Base-by-base conservation (phyloP, 2,329 filamentous ascomycete species). In the Colletotrichum nymphaeae region DNA sequence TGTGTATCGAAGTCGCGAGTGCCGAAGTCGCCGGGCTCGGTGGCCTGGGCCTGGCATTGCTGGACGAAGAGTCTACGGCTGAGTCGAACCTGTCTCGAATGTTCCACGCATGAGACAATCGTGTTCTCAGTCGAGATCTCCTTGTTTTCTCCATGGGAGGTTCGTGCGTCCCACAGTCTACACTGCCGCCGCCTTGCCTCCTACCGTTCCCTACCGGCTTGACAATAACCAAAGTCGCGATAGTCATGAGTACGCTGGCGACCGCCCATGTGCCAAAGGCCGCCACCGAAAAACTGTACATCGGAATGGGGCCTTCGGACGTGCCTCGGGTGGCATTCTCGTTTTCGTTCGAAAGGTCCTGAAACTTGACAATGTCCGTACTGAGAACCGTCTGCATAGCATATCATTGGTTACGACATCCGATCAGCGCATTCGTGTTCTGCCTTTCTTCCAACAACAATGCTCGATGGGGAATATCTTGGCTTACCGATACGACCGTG, bases 301-400 rank as follows among this genome's bases (percentile, higher is more conserved):
- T 32, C 28, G 69, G 69, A 9, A 32, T 49, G 35, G 69, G 30
- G 24, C 26, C 22, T 19, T 57, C 49, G 28, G 57, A 32, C 35
- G 49, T 32, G 14, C 30, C 28, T 14, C 37, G 37, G 35, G 22
- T 16, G 11, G 22, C 32, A 22, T 60, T 53, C 53, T 69, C 69
- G 66, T 72, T 69, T 69, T 69, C 65, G 59, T 32, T 69, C 32
- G 42, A 37, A 55, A 72, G 69, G 6, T 63, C 69, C 35, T 72
- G 69, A 69, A 72, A 72, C 69, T 72, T 72, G 14, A 72, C 66
- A 69, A 72, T 72, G 53, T 72, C 69, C 55, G 69, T 72, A 64
- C 69, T 69, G 58, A 72, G 53, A 32, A 72, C 58, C 53, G 69
- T 68, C 69, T 72, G 37, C 53, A 12, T 28, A 53, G 49, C 30